Conservation (phyloP, 2,329 filamentous ascomycete species). For the Botrytis elliptica region DNA sequence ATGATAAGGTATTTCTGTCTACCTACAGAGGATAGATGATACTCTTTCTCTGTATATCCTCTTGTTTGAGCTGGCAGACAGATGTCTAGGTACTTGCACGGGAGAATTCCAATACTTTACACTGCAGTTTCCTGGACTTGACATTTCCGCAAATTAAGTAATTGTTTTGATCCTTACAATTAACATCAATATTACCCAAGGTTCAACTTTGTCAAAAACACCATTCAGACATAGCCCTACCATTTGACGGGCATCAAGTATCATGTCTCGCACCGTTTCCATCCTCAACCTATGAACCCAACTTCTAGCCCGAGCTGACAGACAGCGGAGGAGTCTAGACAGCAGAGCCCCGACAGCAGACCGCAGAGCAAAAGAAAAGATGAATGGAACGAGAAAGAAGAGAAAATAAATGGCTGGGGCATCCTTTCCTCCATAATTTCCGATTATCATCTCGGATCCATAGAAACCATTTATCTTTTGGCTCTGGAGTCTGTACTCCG, state of each 20-base stretch:
- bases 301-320: not conserved
- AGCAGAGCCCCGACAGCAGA: not conserved
- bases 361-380: not conserved
- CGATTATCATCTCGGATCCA: not conserved
- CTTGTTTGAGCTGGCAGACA: no score
- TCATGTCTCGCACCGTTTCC: not conserved
- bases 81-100: not conserved
- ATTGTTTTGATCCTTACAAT: not conserved
- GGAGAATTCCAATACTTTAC: not conserved
- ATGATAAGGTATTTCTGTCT: no score
- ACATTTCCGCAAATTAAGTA: not conserved
- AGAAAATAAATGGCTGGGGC: constrained; percentile 16
- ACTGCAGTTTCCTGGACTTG: not conserved
- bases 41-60: no score
- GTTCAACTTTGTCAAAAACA: not conserved
- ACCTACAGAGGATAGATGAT: no score
- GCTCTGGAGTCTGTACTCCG: not conserved
- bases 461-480: not conserved
- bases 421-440: constrained; percentile 8
- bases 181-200: not conserved
- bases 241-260: not conserved
- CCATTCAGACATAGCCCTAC: not conserved
- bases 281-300: not conserved
- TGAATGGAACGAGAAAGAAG: not conserved
- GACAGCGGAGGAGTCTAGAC: not conserved